Evolutionary conservation across 495 filamentous ascomycete genomes (phyloP).

Genomic region (Poronia punctata): DNA sequence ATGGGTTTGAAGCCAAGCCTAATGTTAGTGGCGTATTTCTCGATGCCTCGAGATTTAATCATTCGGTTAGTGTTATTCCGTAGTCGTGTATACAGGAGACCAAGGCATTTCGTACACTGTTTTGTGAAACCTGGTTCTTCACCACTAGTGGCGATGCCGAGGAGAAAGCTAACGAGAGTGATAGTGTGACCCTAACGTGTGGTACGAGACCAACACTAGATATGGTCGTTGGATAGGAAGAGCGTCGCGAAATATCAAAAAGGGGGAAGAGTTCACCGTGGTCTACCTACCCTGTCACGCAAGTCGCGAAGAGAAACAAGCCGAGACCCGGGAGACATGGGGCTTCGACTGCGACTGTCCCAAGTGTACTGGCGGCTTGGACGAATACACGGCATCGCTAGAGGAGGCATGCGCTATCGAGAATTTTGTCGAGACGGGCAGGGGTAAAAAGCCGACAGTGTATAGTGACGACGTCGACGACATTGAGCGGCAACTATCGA

Average conservation of each 20-base stretch:
- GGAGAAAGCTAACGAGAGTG: too few species aligned
- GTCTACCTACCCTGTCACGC: not conserved
- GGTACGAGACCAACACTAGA: not conserved
- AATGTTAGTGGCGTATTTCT: not conserved
- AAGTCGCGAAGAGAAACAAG: not conserved
- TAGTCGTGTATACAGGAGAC: not conserved
- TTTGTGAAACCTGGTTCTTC: not conserved
- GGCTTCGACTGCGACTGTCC: not conserved
- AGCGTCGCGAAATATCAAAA: not conserved
- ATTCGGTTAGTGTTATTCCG: slow-evolving; percentile 1
- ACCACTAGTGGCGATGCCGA: not conserved
- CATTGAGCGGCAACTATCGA: not conserved
- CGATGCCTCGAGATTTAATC: not conserved
- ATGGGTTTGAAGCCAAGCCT: not conserved
- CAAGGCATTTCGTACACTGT: not conserved
- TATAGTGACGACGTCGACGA: not conserved
- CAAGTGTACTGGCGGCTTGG: not conserved
- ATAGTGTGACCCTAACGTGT: slow-evolving; percentile 2
- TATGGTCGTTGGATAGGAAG: not conserved
- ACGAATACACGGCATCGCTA: not conserved
- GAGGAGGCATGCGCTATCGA: not conserved
- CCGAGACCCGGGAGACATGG: not conserved
- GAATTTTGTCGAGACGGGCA: not conserved
- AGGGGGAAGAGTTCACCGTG: slow-evolving; percentile 1
- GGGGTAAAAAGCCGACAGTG: not conserved